Base-by-base conservation (phyloP, 768 basidiomycete genomes). In the Podaxis mareebaensis region DNA sequence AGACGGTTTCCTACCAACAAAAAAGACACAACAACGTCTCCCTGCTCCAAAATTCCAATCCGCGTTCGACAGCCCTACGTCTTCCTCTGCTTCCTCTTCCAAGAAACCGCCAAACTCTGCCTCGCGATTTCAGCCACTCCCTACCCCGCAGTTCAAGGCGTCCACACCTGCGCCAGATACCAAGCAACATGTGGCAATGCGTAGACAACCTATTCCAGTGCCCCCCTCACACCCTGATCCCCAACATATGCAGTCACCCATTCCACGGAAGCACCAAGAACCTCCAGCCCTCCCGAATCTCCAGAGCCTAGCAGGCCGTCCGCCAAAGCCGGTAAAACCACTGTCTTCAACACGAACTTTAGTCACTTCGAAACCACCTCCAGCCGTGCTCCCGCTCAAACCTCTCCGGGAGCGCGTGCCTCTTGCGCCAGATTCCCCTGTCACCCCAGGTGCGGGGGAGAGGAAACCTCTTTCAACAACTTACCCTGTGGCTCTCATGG, bases 401-500 rank as follows among this genome's bases (percentile, higher is more conserved):
- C 54, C 61, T 49, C 61, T 57, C 13, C 46, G 51, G 7, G 52
- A 17, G 24, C 59, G 38, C 17, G 55, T 26, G 5, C 59, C 51
- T 8, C 38, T 46, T 17, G 20, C 26, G 8, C 61, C 48, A 3
- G 61, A 56, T 13, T 17, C 39, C 33, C 54, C 44, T 56, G 15
- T 17, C 10, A 26, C 28, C 8, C 1, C 36, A 10, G 36, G 40
- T n/a, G n/a, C 42, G 6, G 49, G 55, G 33, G 61, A 57, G 10
- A 15, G 56, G 48, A 63, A 63, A 10, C 61, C 61, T 5, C 61
- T 63, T 26, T 57, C 61, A 4, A 63, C 61, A 12, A 48, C 60
- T 36, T 22, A 53, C 44, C 28, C 51, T 20, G 33, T 42, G 4
- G 22, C 53, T 30, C 26, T 63, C 17, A 17, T 55, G 17, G 54